Percentiles rank a stretch among this genome's conserved stretches.
Evolutionary conservation across 2,329 filamentous ascomycete species (phyloP).

Genomic region (Xylaria sp.): DNA sequence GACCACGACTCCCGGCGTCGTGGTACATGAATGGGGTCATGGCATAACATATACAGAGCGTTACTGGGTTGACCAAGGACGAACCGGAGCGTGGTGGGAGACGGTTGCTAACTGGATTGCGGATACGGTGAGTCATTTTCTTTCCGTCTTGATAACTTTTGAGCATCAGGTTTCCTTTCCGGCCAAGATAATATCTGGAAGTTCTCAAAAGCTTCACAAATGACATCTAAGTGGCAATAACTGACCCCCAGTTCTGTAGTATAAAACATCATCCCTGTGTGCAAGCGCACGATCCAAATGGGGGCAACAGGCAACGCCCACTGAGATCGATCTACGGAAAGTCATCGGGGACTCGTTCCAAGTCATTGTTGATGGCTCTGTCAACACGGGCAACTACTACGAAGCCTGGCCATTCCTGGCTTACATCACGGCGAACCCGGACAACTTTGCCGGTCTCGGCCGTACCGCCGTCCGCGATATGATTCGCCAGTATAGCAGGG

Average conservation of each 20-base stretch:
- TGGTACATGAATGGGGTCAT: constrained; percentile 57
- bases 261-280: constrained; percentile 52
- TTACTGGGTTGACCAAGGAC: constrained; percentile 51
- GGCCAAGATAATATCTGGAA: too few species aligned
- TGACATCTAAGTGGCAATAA: too few species aligned
- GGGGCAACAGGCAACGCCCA: constrained; percentile 43
- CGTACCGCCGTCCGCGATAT: constrained; percentile 49
- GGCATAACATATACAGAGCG: constrained; percentile 52
- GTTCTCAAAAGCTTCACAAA: too few species aligned
- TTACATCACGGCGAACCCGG: constrained; percentile 56
- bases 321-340: constrained; percentile 51
- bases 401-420: constrained; percentile 57
- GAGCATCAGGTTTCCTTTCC: too few species aligned
- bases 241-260: too few species aligned
- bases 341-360: constrained; percentile 54
- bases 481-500: constrained; percentile 49
- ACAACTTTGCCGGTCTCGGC: constrained; percentile 49
- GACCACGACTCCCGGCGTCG: constrained; percentile 47
- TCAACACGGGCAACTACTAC: constrained; percentile 54
- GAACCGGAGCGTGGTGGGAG: constrained; percentile 58
- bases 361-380: constrained; percentile 53
- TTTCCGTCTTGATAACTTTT: too few species aligned
- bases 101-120: constrained; percentile 56
- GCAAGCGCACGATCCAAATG: constrained; percentile 45
- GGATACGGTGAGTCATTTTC: too few species aligned